phyloP scores from a whole-genome alignment of 2,329 filamentous ascomycete species.

The Nigrospora osmanthi region DNA sequence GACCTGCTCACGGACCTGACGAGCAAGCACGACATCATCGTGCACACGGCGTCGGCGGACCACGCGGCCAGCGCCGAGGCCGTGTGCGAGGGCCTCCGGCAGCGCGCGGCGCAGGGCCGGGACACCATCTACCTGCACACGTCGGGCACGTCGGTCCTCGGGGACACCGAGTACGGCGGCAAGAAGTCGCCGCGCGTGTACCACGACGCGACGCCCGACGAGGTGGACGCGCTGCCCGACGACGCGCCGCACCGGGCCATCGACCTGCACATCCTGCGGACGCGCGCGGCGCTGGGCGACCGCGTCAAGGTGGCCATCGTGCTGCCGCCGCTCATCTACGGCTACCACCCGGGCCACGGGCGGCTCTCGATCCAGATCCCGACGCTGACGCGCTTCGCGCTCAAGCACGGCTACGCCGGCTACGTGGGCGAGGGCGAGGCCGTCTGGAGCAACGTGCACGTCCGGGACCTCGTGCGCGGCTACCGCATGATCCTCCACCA shows the following conservation, averaged over 20 bases:
- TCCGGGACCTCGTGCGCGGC: slow-evolving; percentile 35
- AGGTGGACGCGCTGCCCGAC: slow-evolving; percentile 32
- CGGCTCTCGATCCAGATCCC: slow-evolving; percentile 39
- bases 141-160: slow-evolving; percentile 31
- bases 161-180: slow-evolving; percentile 25
- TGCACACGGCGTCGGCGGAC: slow-evolving; percentile 42
- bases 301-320: slow-evolving; percentile 38
- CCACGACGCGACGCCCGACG: slow-evolving; percentile 28
- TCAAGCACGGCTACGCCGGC: slow-evolving; percentile 37
- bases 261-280: slow-evolving; percentile 33
- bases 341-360: slow-evolving; percentile 26
- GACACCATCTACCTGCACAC: slow-evolving; percentile 41
- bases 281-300: slow-evolving; percentile 23
- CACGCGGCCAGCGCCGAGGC: slow-evolving; percentile 35
- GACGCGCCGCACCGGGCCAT: slow-evolving; percentile 33
- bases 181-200: slow-evolving; percentile 30
- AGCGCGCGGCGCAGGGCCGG: slow-evolving; percentile 25
- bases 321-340: slow-evolving; percentile 38
- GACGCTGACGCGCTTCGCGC: slow-evolving; percentile 34
- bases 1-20: slow-evolving; percentile 27
- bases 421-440: slow-evolving; percentile 33
- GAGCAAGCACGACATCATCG: slow-evolving; percentile 29
- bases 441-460: slow-evolving; percentile 35
- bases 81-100: slow-evolving; percentile 32
- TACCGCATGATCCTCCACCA: slow-evolving; percentile 36